phyloP scores from a whole-genome alignment of 495 filamentous ascomycete species.

The Tricharina praecox region DNA sequence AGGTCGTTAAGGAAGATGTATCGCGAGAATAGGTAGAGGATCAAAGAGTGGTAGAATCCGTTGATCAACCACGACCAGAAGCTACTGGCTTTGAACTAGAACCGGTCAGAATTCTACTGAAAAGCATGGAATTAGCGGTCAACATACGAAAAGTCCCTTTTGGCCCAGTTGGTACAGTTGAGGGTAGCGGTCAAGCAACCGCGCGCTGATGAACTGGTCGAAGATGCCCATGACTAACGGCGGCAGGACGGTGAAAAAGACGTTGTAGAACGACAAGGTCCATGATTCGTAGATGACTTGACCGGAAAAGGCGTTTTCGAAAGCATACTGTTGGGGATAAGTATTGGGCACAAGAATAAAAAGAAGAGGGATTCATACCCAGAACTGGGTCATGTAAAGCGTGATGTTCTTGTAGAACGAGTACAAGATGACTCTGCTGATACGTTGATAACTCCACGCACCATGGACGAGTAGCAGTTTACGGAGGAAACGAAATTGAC shows the following conservation, averaged over 20 bases:
- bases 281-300: slow-evolving; percentile 98
- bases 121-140: background rate
- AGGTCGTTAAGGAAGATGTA: slow-evolving; percentile 68
- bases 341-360: slow-evolving; percentile 2
- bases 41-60: slow-evolving; percentile 86
- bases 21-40: slow-evolving; percentile 73
- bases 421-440: slow-evolving; percentile 91
- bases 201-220: slow-evolving; percentile 93
- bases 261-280: slow-evolving; percentile 98
- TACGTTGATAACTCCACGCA: slow-evolving; percentile 92
- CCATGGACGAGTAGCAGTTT: slow-evolving; percentile 94
- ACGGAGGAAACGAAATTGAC: slow-evolving; percentile 86
- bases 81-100: slow-evolving; percentile 62
- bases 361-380: slow-evolving; percentile 40
- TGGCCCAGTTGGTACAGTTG: slow-evolving; percentile 91
- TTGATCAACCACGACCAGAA: slow-evolving; percentile 87
- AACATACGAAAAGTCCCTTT: slow-evolving; percentile 52
- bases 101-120: background rate
- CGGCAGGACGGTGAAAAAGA: slow-evolving; percentile 89
- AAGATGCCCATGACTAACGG: slow-evolving; percentile 93
- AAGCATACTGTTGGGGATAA: slow-evolving; percentile 53
- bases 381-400: slow-evolving; percentile 98
- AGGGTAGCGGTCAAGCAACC: slow-evolving; percentile 91
- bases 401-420: slow-evolving; percentile 99
- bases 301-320: slow-evolving; percentile 96